Percentiles rank a stretch among this genome's conserved stretches.
Conservation (phyloP, 257 asterid genomes). For the Salvia hispanica region DNA sequence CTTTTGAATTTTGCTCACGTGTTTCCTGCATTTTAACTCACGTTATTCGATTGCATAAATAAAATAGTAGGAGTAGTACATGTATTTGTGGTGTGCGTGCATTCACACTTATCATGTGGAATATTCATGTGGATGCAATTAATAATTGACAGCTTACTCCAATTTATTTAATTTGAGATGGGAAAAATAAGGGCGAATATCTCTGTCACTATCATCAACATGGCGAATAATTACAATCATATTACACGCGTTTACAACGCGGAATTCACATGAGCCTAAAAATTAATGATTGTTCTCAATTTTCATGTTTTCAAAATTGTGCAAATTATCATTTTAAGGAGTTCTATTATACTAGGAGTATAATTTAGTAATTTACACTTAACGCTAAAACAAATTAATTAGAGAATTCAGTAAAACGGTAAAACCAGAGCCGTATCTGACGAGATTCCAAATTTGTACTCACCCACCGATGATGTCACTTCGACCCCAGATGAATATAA, state of each 20-base stretch:
- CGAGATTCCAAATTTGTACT: too few relatives aligned
- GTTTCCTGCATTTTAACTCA: constrained; percentile 24
- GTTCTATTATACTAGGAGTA: too few relatives aligned
- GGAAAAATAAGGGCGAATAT: not conserved
- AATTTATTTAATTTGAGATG: not conserved
- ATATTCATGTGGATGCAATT: not conserved
- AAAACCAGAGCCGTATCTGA: too few relatives aligned
- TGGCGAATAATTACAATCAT: constrained; percentile 1
- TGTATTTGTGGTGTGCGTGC: not conserved
- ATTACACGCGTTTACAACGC: constrained; percentile 20
- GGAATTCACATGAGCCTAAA: not conserved
- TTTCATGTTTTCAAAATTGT: too few relatives aligned
- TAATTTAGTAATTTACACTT: too few relatives aligned
- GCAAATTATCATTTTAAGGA: too few relatives aligned
- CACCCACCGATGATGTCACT: too few relatives aligned
- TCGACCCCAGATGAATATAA: too few relatives aligned
- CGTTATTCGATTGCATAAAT: not conserved
- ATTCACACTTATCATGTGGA: constrained; percentile 25
- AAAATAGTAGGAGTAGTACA: not conserved
- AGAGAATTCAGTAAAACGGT: too few relatives aligned
- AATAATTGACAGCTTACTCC: not conserved
- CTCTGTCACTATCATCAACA: constrained; percentile 11
- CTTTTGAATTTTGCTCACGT: not conserved
- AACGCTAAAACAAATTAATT: too few relatives aligned
- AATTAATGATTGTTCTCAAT: too few relatives aligned